A percentile compares a stretch with the other conserved stretches of the same genome.
phyloP scores from a whole-genome alignment of 2,329 filamentous ascomycete genomes.

The Herpotrichia juniperi region DNA sequence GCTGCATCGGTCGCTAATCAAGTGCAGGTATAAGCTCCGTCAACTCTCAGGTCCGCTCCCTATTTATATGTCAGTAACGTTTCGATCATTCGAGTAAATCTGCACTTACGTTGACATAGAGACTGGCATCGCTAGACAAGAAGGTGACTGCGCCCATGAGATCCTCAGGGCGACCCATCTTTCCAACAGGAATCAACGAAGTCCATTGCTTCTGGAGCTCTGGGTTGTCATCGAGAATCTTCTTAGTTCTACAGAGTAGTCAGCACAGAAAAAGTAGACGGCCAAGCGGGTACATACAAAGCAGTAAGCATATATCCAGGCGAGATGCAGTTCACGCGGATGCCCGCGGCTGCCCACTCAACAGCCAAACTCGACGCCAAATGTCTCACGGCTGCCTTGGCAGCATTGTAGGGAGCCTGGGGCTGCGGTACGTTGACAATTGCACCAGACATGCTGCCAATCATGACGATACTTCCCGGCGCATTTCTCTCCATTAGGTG shows the following conservation, averaged over 20 bases:
- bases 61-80: constrained; percentile 32
- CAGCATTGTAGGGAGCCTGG: constrained; percentile 89
- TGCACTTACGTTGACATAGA: constrained; percentile 43
- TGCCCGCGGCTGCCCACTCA: constrained; percentile 87
- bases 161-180: constrained; percentile 91
- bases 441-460: constrained; percentile 91
- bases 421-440: constrained; percentile 97
- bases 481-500: constrained; percentile 84
- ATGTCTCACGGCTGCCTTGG: constrained; percentile 91
- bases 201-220: constrained; percentile 91
- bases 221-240: constrained; percentile 92
- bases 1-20: constrained; percentile 45
- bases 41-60: constrained; percentile 79
- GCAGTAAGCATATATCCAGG: constrained; percentile 97
- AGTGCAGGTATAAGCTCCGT: constrained; percentile 87
- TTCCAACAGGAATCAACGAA: constrained; percentile 87
- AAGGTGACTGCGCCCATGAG: constrained; percentile 93
- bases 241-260: constrained; percentile 72
- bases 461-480: constrained; percentile 87
- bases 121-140: constrained; percentile 75
- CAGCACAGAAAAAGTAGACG: constrained; percentile 10
- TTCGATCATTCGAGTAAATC: not conserved
- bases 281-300: constrained; percentile 64
- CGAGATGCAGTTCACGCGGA: constrained; percentile 93
- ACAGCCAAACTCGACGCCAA: constrained; percentile 86